Percentiles rank a stretch among this genome's conserved stretches.
Conservation (phyloP, 345 rosid species). For the Syzygium aromaticum region DNA sequence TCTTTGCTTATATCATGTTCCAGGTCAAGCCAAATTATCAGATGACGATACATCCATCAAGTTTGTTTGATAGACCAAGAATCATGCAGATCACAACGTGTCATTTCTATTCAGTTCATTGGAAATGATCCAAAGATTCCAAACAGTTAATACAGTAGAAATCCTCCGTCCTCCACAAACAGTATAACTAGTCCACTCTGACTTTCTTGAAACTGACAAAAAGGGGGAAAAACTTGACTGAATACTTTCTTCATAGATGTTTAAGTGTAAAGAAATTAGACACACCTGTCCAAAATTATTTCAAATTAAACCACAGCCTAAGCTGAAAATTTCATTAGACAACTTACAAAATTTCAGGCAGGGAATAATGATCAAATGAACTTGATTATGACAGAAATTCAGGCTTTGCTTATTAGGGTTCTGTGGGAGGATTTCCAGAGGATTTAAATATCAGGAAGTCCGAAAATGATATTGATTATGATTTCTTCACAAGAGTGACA, state of each 20-base stretch:
- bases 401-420: background rate
- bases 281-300: background rate
- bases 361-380: background rate
- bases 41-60: background rate
- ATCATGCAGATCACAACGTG: background rate
- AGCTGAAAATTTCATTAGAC: background rate
- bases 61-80: background rate
- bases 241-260: background rate
- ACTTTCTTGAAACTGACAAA: background rate
- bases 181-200: background rate
- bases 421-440: background rate
- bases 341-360: background rate
- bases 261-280: background rate
- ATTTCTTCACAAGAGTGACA: background rate
- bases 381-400: background rate
- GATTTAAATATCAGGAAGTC: background rate
- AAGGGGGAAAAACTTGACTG: background rate
- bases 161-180: background rate
- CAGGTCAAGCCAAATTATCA: background rate
- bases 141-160: background rate
- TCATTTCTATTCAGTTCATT: background rate
- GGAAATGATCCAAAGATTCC: background rate
- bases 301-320: background rate
- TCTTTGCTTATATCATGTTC: background rate
- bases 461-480: background rate